Percentiles rank a stretch among this genome's conserved stretches.
Evolutionary conservation across 1,139 yeast genomes (phyloP).

Genomic region (Candida glucosophila): DNA sequence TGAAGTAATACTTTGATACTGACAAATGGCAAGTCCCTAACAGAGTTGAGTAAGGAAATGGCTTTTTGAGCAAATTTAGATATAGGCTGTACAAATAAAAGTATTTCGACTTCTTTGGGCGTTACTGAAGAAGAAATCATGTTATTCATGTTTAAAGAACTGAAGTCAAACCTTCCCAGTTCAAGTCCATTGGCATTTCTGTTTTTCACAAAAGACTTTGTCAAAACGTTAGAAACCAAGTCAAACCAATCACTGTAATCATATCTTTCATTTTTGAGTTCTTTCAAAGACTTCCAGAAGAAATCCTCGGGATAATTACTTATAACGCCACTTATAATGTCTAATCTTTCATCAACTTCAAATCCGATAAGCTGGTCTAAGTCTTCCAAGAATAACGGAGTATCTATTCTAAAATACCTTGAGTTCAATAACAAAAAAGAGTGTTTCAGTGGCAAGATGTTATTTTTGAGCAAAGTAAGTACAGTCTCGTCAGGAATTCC

Average conservation of each 20-base stretch:
- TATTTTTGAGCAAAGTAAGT: conserved; percentile 13
- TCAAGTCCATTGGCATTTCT: conserved; percentile 26
- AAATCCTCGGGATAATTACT: conserved; percentile 22
- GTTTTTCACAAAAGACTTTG: conserved; percentile 38
- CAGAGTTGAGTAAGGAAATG: conserved; percentile 39
- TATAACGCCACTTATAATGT: conserved; percentile 20
- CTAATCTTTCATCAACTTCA: conserved; percentile 28
- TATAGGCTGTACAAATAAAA: conserved; percentile 63
- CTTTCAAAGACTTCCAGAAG: conserved; percentile 11
- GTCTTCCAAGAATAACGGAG: conserved; percentile 11
- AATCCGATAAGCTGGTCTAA: conserved; percentile 22
- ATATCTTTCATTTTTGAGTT: conserved; percentile 10
- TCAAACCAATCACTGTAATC: conserved; percentile 40
- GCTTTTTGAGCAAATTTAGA: conserved; percentile 60
- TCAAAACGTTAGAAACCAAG: conserved; percentile 28
- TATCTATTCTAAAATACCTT: conserved; percentile 28
- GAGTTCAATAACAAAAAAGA: conserved; percentile 32
- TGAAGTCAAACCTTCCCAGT: conserved; percentile 37
- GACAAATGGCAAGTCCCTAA: conserved; percentile 35
- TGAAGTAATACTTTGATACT: conserved; percentile 49
- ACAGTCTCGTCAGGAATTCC: conserved; percentile 1
- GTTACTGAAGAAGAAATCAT: conserved; percentile 16
- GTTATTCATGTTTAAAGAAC: conserved; percentile 23
- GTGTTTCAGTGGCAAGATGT: conserved; percentile 26
- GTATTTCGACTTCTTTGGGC: conserved; percentile 36